Evolutionary conservation across 2,329 filamentous ascomycete species (phyloP).

Genomic region (Sporothrix humicola): DNA sequence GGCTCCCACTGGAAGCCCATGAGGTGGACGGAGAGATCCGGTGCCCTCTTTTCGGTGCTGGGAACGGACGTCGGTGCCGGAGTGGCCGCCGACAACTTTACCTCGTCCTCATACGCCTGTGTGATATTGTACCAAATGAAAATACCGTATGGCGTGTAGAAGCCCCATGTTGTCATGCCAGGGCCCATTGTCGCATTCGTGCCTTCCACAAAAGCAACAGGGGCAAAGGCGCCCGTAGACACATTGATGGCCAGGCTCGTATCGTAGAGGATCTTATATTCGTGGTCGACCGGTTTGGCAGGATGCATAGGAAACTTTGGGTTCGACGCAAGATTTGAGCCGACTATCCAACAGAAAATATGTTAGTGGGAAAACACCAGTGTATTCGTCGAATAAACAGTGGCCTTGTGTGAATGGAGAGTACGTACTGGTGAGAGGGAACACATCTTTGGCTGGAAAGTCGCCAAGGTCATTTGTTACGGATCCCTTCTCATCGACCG

Average conservation of each 20-base stretch:
- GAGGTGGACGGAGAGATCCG: constrained; percentile 10
- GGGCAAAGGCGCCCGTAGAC: constrained; percentile 32
- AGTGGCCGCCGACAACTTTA: too few species aligned
- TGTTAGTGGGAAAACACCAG: neutral
- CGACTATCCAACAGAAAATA: too few species aligned
- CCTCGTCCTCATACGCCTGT: too few species aligned
- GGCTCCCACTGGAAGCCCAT: constrained; percentile 37
- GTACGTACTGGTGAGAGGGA: constrained; percentile 31
- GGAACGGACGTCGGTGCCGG: too few species aligned
- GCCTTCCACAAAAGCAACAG: constrained; percentile 33
- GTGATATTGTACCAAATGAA: constrained; percentile 27
- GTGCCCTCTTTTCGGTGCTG: too few species aligned
- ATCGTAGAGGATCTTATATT: constrained; percentile 27
- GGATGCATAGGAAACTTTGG: constrained; percentile 13
- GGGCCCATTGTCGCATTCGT: constrained; percentile 32
- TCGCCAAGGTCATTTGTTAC: constrained; percentile 11
- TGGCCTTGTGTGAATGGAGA: too few species aligned
- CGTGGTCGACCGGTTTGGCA: constrained; percentile 24
- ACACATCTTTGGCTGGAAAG: constrained; percentile 26
- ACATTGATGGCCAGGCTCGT: constrained; percentile 34
- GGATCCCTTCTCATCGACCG: too few species aligned
- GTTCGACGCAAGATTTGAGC: too few species aligned
- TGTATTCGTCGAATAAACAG: too few species aligned
- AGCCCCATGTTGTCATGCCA: constrained; percentile 37
- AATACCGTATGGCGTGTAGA: constrained; percentile 34